These are phyloP conservation scores for Ceratocystiopsis sp. DNA, from an alignment of 2,329 filamentous ascomycete genomes.

Conservation along the genomic window DNA sequence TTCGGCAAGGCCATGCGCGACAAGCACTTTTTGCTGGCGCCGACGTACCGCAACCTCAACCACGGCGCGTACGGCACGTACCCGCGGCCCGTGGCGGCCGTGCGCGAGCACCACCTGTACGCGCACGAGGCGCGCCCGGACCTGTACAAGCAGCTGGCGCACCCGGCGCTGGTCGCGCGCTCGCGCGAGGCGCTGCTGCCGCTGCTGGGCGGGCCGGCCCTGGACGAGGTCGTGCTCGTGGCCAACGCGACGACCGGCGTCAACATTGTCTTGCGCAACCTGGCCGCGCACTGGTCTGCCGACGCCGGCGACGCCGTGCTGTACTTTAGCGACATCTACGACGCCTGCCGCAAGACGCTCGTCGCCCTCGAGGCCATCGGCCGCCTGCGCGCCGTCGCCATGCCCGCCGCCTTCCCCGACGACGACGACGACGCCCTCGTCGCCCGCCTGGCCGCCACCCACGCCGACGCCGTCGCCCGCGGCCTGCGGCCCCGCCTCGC, in stretches of 20 bases:
- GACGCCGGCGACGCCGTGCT: conserved; percentile 43
- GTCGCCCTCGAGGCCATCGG: conserved; percentile 39
- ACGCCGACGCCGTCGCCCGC: conserved; percentile 27
- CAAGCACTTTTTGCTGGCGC: conserved; percentile 16
- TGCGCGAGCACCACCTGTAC: conserved; percentile 35
- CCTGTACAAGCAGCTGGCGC: conserved; percentile 44
- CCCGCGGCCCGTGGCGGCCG: conserved; percentile 36
- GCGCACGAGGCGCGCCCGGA: conserved; percentile 45
- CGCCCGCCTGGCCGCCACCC: conserved; percentile 30
- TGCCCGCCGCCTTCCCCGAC: conserved; percentile 41
- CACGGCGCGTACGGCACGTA: conserved; percentile 51
- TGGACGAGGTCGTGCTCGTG: conserved; percentile 46
- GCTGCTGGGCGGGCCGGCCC: conserved; percentile 29
- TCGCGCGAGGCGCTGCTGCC: conserved; percentile 41
- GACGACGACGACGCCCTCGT: conserved; percentile 44
- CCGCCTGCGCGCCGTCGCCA: conserved; percentile 20
- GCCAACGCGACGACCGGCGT: conserved; percentile 54
- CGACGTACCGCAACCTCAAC: conserved; percentile 16
- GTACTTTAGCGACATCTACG: conserved; percentile 51
- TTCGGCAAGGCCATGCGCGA: conserved; percentile 14
- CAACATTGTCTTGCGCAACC: conserved; percentile 50
- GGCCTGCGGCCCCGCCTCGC: conserved; percentile 44
- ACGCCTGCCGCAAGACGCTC: conserved; percentile 47
- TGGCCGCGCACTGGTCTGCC: conserved; percentile 18
- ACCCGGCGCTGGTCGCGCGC: conserved; percentile 34